A percentile compares a stretch with the other conserved stretches of the same genome.
Conservation (phyloP, 2,329 filamentous ascomycete species). For the Hyphodiscus sp. region DNA sequence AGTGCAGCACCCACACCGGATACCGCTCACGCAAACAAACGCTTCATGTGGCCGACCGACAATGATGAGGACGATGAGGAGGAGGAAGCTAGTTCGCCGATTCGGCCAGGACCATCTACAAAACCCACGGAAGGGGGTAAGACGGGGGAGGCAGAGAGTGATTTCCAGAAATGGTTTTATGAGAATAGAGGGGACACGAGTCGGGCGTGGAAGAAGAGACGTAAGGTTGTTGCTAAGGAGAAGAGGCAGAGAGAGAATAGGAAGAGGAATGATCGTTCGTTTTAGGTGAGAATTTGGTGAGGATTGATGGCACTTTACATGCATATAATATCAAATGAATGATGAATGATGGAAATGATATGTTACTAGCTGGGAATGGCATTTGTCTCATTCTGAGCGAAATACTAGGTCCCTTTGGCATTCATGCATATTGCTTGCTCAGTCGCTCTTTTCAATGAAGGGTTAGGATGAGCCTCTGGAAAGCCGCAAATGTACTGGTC, state of each 20-base stretch:
- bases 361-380: no score
- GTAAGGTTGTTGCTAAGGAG: constrained; percentile 58
- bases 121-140: constrained; percentile 7
- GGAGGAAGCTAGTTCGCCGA: constrained; percentile 24
- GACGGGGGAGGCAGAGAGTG: constrained; percentile 30
- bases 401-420: no score
- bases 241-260: constrained; percentile 61
- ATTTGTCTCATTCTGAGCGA: no score
- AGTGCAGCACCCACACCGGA: constrained; percentile 94
- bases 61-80: constrained; percentile 41
- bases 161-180: constrained; percentile 65
- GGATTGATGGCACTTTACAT: not conserved
- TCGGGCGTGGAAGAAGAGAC: constrained; percentile 57
- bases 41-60: constrained; percentile 48
- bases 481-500: no score
- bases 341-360: no score
- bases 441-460: no score
- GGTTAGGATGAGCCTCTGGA: no score
- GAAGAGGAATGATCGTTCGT: constrained; percentile 35
- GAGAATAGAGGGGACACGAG: constrained; percentile 59
- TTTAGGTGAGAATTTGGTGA: constrained; percentile 2
- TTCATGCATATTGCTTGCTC: no score
- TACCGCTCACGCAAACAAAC: constrained; percentile 68
- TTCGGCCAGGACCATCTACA: constrained; percentile 21
- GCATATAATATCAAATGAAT: no score